A percentile compares a stretch with the other conserved stretches of the same genome.
These are phyloP conservation scores for Exophiala oligosperma DNA, from an alignment of 2,329 filamentous ascomycete genomes.

Conservation along the genomic window DNA sequence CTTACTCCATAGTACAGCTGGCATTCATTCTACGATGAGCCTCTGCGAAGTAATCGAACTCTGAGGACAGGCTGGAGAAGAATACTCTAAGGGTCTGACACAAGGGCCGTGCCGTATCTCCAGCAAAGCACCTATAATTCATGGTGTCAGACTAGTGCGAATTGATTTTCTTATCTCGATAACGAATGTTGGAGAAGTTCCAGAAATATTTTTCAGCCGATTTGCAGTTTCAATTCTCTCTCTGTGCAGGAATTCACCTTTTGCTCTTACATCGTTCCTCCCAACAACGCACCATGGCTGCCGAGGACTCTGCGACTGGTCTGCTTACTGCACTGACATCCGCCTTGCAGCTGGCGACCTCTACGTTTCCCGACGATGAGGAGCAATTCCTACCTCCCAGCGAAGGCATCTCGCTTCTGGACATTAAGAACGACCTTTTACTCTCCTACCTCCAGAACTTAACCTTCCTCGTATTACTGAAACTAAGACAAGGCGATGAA, in stretches of 20 bases:
- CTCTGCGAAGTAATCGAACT: too few relatives aligned
- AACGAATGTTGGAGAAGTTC: neutral
- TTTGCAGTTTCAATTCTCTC: constrained; percentile 1
- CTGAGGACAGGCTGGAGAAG: too few relatives aligned
- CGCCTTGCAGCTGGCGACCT: constrained; percentile 19
- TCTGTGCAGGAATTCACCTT: neutral
- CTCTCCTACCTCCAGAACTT: constrained; percentile 95
- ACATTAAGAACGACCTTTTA: constrained; percentile 95
- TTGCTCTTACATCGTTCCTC: neutral
- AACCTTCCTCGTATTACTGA: constrained; percentile 80
- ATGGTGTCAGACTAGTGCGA: too few relatives aligned
- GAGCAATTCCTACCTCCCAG: constrained; percentile 70
- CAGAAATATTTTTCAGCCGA: neutral
- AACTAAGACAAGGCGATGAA: constrained; percentile 59
- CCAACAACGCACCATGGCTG: constrained; percentile 18
- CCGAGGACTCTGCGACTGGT: constrained; percentile 11
- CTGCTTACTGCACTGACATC: constrained; percentile 22
- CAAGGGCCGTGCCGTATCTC: too few relatives aligned
- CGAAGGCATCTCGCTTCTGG: constrained; percentile 89
- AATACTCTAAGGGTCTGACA: too few relatives aligned
- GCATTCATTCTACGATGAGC: too few relatives aligned
- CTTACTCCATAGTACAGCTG: too few relatives aligned
- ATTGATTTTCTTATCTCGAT: too few relatives aligned
- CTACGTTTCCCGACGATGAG: constrained; percentile 38
- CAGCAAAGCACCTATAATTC: too few relatives aligned